Percentiles rank a stretch among this genome's conserved stretches.
Evolutionary conservation across 176 grass and related monocot species (phyloP).

Genomic region (Cenchrus fungigraminus): DNA sequence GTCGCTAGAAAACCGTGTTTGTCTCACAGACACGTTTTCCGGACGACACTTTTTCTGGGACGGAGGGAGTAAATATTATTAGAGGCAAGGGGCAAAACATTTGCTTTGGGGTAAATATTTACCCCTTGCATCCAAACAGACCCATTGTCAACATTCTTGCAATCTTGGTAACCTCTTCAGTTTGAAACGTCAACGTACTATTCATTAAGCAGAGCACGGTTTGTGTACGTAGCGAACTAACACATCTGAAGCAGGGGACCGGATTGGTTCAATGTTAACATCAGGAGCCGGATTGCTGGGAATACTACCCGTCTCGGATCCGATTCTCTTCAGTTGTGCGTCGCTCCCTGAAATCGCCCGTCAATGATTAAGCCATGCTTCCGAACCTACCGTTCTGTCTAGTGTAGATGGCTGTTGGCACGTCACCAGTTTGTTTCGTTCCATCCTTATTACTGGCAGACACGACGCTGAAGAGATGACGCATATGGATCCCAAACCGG

Average conservation of each 20-base stretch:
- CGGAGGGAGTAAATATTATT: too few relatives aligned
- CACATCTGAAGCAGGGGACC: neutral
- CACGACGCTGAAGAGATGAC: neutral
- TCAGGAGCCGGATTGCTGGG: slow-evolving; percentile 29
- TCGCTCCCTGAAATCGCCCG: neutral
- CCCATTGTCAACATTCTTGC: neutral
- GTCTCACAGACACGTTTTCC: too few relatives aligned
- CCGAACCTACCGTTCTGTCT: neutral
- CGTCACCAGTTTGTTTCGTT: neutral
- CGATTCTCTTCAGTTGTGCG: slow-evolving; percentile 23
- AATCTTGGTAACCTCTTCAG: neutral
- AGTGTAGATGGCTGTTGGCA: neutral
- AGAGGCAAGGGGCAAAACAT: too few relatives aligned
- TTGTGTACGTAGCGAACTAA: neutral
- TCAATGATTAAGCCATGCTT: neutral
- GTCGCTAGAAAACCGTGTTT: too few relatives aligned
- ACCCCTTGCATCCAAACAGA: too few relatives aligned
- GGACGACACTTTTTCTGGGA: too few relatives aligned
- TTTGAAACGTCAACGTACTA: too few relatives aligned
- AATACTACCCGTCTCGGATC: slow-evolving; percentile 35
- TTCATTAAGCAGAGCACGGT: neutral
- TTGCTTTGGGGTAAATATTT: too few relatives aligned
- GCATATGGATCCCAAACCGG: neutral
- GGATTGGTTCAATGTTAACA: slow-evolving; percentile 35
- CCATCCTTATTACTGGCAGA: neutral